Evolutionary conservation across 148 eudicot species (phyloP).

Genomic region (Simmondsia chinensis): DNA sequence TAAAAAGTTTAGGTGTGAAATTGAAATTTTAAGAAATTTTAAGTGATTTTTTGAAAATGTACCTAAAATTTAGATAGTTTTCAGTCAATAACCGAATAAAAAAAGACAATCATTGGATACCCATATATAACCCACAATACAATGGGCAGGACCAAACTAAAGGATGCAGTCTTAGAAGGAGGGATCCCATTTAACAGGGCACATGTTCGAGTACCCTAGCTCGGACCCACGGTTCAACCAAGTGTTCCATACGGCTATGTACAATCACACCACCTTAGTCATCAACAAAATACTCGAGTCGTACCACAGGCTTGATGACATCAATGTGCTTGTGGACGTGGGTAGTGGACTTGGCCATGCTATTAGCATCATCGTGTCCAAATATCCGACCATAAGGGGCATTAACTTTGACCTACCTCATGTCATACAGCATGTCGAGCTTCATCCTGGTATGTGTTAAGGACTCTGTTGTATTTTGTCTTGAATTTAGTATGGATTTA

Average conservation of each 20-base stretch:
- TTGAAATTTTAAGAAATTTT: too few relatives aligned
- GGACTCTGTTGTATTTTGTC: background rate
- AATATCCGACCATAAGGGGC: conserved; percentile 18
- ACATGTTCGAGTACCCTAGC: conserved; percentile 14
- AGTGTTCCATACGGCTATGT: conserved; percentile 26
- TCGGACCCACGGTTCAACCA: conserved; percentile 16
- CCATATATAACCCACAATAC: too few relatives aligned
- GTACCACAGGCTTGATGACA: conserved; percentile 18
- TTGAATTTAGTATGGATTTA: background rate
- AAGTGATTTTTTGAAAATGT: too few relatives aligned
- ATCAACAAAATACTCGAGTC: conserved; percentile 13
- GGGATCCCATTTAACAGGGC: conserved; percentile 22
- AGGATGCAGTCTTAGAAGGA: conserved; percentile 22
- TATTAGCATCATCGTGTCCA: conserved; percentile 11
- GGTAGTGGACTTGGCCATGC: conserved; percentile 26
- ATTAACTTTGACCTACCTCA: conserved; percentile 19
- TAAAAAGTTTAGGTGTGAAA: too few relatives aligned
- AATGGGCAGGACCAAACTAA: conserved; percentile 16
- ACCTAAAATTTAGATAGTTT: too few relatives aligned
- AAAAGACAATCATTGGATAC: too few relatives aligned
- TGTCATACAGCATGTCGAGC: conserved; percentile 11
- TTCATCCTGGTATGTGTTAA: conserved; percentile 7
- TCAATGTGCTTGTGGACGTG: conserved; percentile 21
- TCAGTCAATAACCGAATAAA: too few relatives aligned
- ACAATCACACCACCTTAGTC: conserved; percentile 5